Evolutionary conservation across 129 eudicot genomes (phyloP).

Genomic region (Chrysanthemum seticuspe): DNA sequence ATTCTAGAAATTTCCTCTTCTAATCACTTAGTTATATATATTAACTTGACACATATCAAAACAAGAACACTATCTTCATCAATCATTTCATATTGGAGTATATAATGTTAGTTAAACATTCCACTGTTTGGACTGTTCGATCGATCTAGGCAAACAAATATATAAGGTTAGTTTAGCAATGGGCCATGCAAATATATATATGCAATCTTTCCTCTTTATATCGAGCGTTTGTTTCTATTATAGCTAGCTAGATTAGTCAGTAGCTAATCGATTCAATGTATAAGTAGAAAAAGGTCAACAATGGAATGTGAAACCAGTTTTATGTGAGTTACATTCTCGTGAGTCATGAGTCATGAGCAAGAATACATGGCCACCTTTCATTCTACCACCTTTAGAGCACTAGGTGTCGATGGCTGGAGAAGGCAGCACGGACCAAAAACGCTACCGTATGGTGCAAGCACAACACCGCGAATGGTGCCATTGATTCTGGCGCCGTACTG

Average conservation of each 20-base stretch:
- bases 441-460: no score
- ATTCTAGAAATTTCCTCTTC: no score
- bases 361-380: background rate
- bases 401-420: no score
- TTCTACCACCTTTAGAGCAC: no score
- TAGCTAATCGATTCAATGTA: background rate
- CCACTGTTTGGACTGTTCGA: background rate
- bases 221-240: conserved; percentile 2
- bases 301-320: background rate
- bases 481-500: no score
- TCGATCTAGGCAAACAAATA: background rate
- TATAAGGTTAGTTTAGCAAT: background rate
- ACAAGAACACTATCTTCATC: no score
- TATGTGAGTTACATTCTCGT: background rate
- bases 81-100: no score
- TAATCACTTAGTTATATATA: no score
- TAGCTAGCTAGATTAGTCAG: background rate
- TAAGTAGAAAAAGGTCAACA: conserved; percentile 4
- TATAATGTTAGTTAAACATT: no score
- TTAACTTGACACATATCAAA: no score
- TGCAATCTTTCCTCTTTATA: background rate
- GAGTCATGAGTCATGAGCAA: background rate
- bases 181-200: background rate
- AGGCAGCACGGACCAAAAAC: no score
- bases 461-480: no score